These are phyloP conservation scores for Cymodocea nodosa DNA, from an alignment of 116 monocot genomes.

Conservation along the genomic window DNA sequence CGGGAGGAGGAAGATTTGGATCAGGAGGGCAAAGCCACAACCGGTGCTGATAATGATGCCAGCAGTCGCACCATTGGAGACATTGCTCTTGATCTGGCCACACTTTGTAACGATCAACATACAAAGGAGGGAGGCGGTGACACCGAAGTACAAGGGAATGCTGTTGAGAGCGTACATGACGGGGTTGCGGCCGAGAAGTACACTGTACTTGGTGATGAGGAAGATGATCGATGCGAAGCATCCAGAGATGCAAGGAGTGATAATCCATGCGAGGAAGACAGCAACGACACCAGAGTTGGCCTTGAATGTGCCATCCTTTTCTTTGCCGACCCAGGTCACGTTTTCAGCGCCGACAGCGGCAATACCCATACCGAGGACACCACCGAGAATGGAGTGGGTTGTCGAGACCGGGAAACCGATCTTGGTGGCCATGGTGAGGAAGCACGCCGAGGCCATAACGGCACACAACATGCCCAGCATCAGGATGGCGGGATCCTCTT, in stretches of 20 bases:
- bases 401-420: background rate
- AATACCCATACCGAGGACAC: constrained; percentile 1
- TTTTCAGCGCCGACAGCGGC: no score
- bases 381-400: background rate
- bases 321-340: background rate
- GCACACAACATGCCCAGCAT: background rate
- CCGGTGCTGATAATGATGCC: background rate
- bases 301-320: background rate
- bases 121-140: background rate
- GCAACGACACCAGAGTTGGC: background rate
- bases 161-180: constrained; percentile 1
- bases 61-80: background rate
- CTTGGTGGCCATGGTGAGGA: background rate
- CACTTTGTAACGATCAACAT: background rate
- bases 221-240: background rate
- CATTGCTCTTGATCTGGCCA: background rate
- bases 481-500: background rate
- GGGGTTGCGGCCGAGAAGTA: background rate
- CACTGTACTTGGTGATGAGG: background rate
- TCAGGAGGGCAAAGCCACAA: background rate
- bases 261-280: background rate
- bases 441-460: background rate
- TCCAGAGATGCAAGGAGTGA: background rate
- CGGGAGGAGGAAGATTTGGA: background rate
- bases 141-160: background rate